Percentiles rank a stretch among this genome's conserved stretches.
These are phyloP conservation scores for Hirsutella thompsonii DNA, from an alignment of 2,329 filamentous ascomycete genomes.

Conservation along the genomic window DNA sequence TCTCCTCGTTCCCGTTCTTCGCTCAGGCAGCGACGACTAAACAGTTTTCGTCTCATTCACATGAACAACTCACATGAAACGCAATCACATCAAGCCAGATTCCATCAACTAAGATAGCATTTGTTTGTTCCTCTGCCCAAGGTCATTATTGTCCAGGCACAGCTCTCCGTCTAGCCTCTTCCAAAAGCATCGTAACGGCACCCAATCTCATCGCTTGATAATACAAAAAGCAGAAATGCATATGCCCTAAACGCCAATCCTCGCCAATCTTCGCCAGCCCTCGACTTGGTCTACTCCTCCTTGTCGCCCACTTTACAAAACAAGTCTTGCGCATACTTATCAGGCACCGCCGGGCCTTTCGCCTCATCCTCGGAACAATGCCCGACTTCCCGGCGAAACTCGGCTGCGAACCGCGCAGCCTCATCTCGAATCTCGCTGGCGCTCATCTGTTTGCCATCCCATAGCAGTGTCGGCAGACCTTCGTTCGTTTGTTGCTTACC, in stretches of 20 bases:
- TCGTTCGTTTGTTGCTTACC: conserved; percentile 29
- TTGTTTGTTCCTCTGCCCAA: no score
- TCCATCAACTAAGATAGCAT: no score
- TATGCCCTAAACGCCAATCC: neutral
- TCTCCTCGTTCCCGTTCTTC: conserved; percentile 34
- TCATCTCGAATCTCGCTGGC: conserved; percentile 25
- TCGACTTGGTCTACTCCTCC: conserved; percentile 18
- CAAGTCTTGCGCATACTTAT: conserved; percentile 41
- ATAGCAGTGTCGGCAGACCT: conserved; percentile 47
- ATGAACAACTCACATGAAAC: no score
- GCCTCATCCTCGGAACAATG: conserved; percentile 37
- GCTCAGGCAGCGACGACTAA: neutral
- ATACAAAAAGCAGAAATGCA: neutral
- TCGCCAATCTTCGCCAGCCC: no score
- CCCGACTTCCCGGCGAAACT: conserved; percentile 55
- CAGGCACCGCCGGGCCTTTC: conserved; percentile 7
- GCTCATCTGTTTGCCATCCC: conserved; percentile 42
- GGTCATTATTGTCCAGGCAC: no score
- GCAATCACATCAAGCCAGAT: no score
- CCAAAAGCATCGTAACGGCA: no score
- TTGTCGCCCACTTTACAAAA: conserved; percentile 40
- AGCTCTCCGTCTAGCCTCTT: no score
- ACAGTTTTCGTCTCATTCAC: neutral
- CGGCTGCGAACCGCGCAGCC: conserved; percentile 37
- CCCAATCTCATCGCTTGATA: no score